These are phyloP conservation scores for Exophiala xenobiotica DNA, from an alignment of 2,329 filamentous ascomycete species.

Conservation along the genomic window DNA sequence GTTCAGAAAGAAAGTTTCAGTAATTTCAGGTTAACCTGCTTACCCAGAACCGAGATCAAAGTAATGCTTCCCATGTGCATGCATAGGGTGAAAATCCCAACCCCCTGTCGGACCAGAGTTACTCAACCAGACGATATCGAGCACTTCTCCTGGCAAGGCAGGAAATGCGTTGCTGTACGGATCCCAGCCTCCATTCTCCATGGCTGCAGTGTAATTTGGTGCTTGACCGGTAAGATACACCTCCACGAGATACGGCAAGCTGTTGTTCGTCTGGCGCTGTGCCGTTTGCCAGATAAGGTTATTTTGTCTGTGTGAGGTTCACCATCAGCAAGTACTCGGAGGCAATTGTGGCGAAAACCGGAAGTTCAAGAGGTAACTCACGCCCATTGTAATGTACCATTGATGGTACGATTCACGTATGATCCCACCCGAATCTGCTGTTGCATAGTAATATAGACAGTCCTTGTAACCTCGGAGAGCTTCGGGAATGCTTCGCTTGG, in stretches of 20 bases:
- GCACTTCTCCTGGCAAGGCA: constrained; percentile 43
- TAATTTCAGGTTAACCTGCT: background rate
- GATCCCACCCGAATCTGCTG: constrained; percentile 28
- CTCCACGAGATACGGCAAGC: constrained; percentile 46
- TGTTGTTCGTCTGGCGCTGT: constrained; percentile 32
- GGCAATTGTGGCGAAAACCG: background rate
- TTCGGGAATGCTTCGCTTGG: constrained; percentile 28
- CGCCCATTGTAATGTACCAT: constrained; percentile 31
- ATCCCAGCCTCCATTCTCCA: constrained; percentile 46
- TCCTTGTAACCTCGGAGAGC: constrained; percentile 49
- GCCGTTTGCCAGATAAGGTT: constrained; percentile 48
- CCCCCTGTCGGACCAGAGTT: constrained; percentile 34
- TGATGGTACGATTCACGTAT: constrained; percentile 23
- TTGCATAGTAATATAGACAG: constrained; percentile 47
- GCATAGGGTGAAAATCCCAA: constrained; percentile 47
- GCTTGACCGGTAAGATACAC: constrained; percentile 43
- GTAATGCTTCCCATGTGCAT: constrained; percentile 48
- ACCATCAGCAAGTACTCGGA: constrained; percentile 1
- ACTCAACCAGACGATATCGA: constrained; percentile 48
- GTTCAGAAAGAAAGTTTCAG: background rate
- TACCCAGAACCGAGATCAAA: constrained; percentile 48
- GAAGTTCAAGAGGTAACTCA: constrained; percentile 3
- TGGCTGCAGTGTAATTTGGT: constrained; percentile 43
- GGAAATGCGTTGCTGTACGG: constrained; percentile 40
- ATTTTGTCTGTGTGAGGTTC: constrained; percentile 36